Base-by-base conservation (phyloP, 2,329 filamentous ascomycete species). In the Fusarium annulatum region DNA sequence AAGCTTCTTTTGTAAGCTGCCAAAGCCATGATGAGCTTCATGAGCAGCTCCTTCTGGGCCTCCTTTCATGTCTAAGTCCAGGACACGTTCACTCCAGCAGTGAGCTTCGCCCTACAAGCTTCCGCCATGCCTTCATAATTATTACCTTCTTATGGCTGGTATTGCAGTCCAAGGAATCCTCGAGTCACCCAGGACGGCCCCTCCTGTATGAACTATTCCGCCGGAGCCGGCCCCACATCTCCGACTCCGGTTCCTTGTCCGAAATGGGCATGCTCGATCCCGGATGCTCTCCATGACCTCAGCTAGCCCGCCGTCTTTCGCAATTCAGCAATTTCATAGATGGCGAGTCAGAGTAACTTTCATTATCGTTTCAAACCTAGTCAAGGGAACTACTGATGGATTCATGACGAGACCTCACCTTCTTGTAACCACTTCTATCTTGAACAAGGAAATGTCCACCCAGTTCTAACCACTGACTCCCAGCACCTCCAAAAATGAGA, bases 391-490 rank as follows among this genome's bases (percentile, higher is more conserved):
- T 61, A 59, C 33, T 61, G n/a, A 26, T 59, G 60, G 53, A 63
- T 67, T 43, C 49, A 48, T 75, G 57, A 58, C 42, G 55, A 65
- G 67, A 61, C 64, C 62, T 69, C 49, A 55, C 63, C 69, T 70
- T 53, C 71, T 61, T 63, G 23, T 34, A 43, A 61, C 55, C 53
- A 36, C 71, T 71, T 69, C 69, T 76, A 77, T 76, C 62, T 69
- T 73, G 59, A 77, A 66, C 51, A 73, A 62, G 63, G 64, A 61
- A 53, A 60, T 65, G 64, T 64, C 67, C 72, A 75, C 56, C 61
- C 72, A 73, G 62, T 75, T 77, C 75, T 77, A 77, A 73, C 75
- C 75, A 57, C 66, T 43, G 67, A 76, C 75, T 76, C 74, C 75
- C 65, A 23, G 58, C 72, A 64, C 67, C 63, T 68, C 43, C 36